Percentiles rank a stretch among this genome's conserved stretches.
phyloP scores from a whole-genome alignment of 345 rosid genomes.

The Arabidopsis thaliana region TAIR10.1 NC_003070.9:3554501-3555000 shows the following conservation, averaged over 20 bases:
- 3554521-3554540: slow-evolving; percentile 83
- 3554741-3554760: slow-evolving; percentile 5
- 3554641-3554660: slow-evolving; percentile 6
- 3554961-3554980: slow-evolving; percentile 89
- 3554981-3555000: slow-evolving; percentile 97
- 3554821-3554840: slow-evolving; percentile 94
- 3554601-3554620: background rate
- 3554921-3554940: slow-evolving; percentile 95
- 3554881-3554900: slow-evolving; percentile 91
- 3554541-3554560: slow-evolving; percentile 67
- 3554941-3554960: slow-evolving; percentile 86
- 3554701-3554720: background rate
- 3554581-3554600: background rate
- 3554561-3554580: background rate
- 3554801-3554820: slow-evolving; percentile 44
- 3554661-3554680: slow-evolving; percentile 3
- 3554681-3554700: background rate
- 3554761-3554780: background rate
- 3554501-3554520: slow-evolving; percentile 70
- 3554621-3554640: slow-evolving; percentile 1
- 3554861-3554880: slow-evolving; percentile 94
- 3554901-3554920: slow-evolving; percentile 87
- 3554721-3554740: background rate
- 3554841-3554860: slow-evolving; percentile 90
- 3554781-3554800: slow-evolving; percentile 3